Conservation (phyloP, 495 filamentous ascomycete species). For the Hypoxylon lienhwacheense region DNA sequence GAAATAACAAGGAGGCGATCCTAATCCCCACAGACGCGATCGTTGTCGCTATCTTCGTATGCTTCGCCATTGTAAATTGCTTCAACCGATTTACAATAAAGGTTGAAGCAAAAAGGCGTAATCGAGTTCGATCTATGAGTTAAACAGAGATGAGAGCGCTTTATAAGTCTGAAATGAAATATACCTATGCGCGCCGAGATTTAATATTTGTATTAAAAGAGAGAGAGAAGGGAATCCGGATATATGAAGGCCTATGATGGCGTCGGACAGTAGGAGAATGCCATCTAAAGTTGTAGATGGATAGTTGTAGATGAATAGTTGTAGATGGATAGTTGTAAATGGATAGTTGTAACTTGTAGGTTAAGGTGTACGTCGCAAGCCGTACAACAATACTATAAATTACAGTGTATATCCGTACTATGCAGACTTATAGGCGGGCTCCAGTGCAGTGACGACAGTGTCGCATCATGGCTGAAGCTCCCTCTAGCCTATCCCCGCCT, state of each 20-base stretch:
- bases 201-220: slow-evolving; percentile 23
- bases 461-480: slow-evolving; percentile 36
- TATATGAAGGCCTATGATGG: slow-evolving; percentile 25
- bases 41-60: slow-evolving; percentile 18
- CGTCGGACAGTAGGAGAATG: slow-evolving; percentile 10
- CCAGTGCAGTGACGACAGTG: slow-evolving; percentile 26
- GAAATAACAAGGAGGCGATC: slow-evolving; percentile 56
- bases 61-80: slow-evolving; percentile 18
- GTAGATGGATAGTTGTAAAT: slow-evolving; percentile 8
- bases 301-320: slow-evolving; percentile 12
- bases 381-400: background rate
- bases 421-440: slow-evolving; percentile 11
- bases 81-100: background rate
- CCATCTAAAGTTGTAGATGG: slow-evolving; percentile 22
- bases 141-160: background rate
- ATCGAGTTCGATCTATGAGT: slow-evolving; percentile 1
- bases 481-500: slow-evolving; percentile 13
- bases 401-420: background rate
- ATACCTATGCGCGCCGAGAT: too few relatives aligned
- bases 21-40: slow-evolving; percentile 26
- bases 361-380: slow-evolving; percentile 19
- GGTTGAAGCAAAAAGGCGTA: slow-evolving; percentile 4
- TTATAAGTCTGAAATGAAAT: background rate
- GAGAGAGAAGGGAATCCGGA: slow-evolving; percentile 15
- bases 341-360: slow-evolving; percentile 3